Conservation (phyloP, 768 basidiomycete species). For the Lentinula guzmanii region DNA sequence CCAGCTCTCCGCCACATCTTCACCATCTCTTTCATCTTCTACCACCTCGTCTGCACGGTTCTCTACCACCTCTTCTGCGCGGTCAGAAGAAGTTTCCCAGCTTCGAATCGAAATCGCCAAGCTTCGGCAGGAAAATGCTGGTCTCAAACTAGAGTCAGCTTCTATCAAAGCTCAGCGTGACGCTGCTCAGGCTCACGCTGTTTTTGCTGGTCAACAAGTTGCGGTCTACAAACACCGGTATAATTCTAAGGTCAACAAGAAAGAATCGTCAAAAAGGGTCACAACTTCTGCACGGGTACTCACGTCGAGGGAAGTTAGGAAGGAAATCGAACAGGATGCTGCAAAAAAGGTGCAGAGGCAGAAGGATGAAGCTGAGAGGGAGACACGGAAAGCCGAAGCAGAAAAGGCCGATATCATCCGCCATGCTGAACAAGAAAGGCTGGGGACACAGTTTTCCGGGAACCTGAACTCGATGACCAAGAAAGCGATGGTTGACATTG, state of each 20-base stretch:
- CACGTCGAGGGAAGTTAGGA: not conserved
- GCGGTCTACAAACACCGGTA: not conserved
- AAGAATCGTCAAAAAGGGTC: not conserved
- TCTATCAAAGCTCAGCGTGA: not conserved
- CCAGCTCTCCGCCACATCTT: too few relatives aligned
- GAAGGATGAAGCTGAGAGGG: not conserved
- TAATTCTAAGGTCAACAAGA: not conserved
- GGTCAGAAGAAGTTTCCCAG: too few relatives aligned
- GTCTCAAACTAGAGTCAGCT: not conserved
- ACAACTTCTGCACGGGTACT: not conserved
- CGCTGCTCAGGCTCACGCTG: not conserved
- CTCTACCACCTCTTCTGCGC: too few relatives aligned
- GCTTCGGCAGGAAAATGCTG: not conserved
- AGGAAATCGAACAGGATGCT: not conserved
- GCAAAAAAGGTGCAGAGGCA: not conserved
- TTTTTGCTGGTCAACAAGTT: not conserved
- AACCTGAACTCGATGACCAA: not conserved
- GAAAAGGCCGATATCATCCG: not conserved
- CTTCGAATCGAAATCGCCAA: too few relatives aligned
- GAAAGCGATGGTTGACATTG: not conserved
- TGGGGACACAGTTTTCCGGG: not conserved
- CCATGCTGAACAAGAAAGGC: not conserved
- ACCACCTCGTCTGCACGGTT: too few relatives aligned
- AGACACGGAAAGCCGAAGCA: not conserved
- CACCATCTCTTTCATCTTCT: too few relatives aligned